phyloP scores from a whole-genome alignment of 106 monocot genomes.

The Narthecium ossifragum region DNA sequence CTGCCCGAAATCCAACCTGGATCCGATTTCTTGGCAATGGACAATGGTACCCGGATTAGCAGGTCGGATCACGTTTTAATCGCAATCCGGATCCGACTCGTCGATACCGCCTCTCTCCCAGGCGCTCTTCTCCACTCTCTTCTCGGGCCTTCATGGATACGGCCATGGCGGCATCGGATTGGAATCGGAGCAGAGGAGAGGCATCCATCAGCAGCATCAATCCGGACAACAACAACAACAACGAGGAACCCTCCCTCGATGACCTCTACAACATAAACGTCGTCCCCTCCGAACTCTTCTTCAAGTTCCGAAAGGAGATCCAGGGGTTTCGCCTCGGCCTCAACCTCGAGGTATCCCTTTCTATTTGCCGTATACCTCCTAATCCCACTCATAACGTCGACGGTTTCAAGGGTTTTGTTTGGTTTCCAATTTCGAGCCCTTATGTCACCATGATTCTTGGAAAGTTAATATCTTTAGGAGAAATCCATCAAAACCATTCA shows the following conservation, averaged over 20 bases:
- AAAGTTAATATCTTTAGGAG: too few relatives aligned
- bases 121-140: not conserved
- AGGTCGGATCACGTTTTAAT: not conserved
- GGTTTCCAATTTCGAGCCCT: not conserved
- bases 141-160: not conserved
- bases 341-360: constrained; percentile 51
- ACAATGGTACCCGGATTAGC: not conserved
- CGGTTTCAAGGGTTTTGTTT: not conserved
- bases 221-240: not conserved
- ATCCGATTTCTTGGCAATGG: too few relatives aligned
- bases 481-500: too few relatives aligned
- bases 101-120: not conserved
- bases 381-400: too few relatives aligned
- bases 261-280: constrained; percentile 66
- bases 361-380: too few relatives aligned
- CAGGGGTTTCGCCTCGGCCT: constrained; percentile 45
- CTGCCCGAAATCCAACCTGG: too few relatives aligned
- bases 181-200: not conserved
- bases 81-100: not conserved
- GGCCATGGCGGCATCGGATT: not conserved
- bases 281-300: constrained; percentile 59
- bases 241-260: constrained; percentile 28
- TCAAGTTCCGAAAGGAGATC: constrained; percentile 81
- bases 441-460: too few relatives aligned
- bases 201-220: too few relatives aligned